Conservation (phyloP, 2,329 filamentous ascomycete species). For the Trichoderma sp. region DNA sequence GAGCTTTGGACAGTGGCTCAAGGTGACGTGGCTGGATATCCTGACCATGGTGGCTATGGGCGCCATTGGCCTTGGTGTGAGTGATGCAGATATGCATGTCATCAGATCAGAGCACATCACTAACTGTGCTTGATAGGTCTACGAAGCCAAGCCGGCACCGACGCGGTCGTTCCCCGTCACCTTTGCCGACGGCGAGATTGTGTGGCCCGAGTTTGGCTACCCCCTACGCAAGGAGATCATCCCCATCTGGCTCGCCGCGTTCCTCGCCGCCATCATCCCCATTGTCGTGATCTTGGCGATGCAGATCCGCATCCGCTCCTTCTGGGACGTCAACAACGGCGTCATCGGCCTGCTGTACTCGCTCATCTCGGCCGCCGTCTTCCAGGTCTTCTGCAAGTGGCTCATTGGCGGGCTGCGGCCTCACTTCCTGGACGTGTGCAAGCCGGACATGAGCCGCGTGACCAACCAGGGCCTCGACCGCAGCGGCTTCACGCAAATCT, state of each 20-base stretch:
- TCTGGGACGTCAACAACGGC: slow-evolving; percentile 73
- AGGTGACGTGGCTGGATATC: slow-evolving; percentile 66
- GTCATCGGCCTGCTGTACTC: slow-evolving; percentile 69
- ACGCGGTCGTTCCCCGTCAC: slow-evolving; percentile 69
- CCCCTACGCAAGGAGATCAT: slow-evolving; percentile 70
- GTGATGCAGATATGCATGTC: slow-evolving; percentile 29
- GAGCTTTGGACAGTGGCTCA: slow-evolving; percentile 69
- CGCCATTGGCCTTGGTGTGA: slow-evolving; percentile 65
- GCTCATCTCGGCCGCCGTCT: slow-evolving; percentile 70
- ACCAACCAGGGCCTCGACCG: slow-evolving; percentile 45
- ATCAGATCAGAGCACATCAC: too few species aligned
- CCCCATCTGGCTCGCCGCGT: slow-evolving; percentile 69
- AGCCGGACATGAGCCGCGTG: slow-evolving; percentile 47
- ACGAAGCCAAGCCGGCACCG: slow-evolving; percentile 65
- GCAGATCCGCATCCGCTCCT: slow-evolving; percentile 68
- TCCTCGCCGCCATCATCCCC: slow-evolving; percentile 66
- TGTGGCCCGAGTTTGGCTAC: slow-evolving; percentile 71
- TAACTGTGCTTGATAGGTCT: slow-evolving; percentile 47
- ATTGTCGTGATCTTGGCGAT: slow-evolving; percentile 65
- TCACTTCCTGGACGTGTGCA: slow-evolving; percentile 70
- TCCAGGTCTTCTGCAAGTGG: slow-evolving; percentile 76
- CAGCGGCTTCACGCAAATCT: slow-evolving; percentile 59
- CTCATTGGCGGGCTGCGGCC: slow-evolving; percentile 73
- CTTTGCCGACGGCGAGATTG: slow-evolving; percentile 66
- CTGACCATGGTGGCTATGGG: slow-evolving; percentile 68